Conservation (phyloP, 2,329 filamentous ascomycete genomes). For the Fusarium irregulare region DNA sequence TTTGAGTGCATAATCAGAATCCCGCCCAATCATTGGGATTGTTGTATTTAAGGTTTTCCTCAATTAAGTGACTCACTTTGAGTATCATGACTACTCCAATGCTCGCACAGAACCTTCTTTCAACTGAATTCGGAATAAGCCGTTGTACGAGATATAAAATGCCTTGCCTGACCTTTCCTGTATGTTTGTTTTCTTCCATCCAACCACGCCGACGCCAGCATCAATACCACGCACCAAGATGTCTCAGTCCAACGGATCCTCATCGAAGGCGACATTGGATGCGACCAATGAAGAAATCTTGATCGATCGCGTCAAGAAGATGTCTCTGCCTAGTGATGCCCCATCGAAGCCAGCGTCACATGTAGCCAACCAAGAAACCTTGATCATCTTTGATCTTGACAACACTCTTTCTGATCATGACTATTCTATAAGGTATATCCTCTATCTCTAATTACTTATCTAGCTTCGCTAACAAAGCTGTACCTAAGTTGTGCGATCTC, state of each 20-base stretch:
- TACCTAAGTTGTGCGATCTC: neutral
- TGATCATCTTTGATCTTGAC: conserved; percentile 20
- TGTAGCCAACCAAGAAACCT: neutral
- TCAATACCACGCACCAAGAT: neutral
- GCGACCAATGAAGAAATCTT: neutral
- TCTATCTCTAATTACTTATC: no score
- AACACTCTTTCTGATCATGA: conserved; percentile 21
- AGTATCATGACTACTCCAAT: neutral
- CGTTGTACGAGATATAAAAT: neutral
- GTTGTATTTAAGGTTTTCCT: neutral
- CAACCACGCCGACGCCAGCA: neutral
- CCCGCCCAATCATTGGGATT: neutral
- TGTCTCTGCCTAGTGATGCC: neutral
- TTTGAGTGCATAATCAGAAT: neutral
- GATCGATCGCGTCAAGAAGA: neutral
- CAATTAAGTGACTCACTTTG: neutral
- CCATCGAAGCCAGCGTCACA: neutral
- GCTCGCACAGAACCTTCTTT: neutral
- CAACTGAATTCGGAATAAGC: neutral
- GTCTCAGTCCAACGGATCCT: neutral
- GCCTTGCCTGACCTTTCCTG: neutral
- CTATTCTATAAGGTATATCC: neutral
- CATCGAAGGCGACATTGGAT: neutral
- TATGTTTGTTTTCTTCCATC: neutral
- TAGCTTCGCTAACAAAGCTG: no score